Evolutionary conservation across 1,139 yeast genomes (phyloP), one percentile per base, ranked within the genome.

Genomic region (Suhomyces terraborum): DNA sequence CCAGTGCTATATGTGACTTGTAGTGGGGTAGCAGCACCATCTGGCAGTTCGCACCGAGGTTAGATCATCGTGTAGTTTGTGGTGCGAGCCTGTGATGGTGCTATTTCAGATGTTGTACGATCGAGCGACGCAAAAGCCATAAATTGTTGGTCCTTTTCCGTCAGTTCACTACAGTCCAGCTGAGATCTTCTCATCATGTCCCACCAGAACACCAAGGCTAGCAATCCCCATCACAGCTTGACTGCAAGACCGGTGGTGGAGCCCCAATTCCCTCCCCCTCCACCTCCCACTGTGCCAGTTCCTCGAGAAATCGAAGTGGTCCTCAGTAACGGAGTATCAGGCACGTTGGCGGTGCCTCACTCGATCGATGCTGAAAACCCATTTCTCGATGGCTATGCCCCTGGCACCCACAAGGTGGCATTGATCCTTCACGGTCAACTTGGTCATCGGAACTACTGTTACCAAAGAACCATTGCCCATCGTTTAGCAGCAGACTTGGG

Each of bases 391-490:
- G 66, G 64, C 1, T 54, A 50, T 33, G 67, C 67, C 4, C 77
- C 77, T 2, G 60, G 66, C 2, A 67, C 73, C 30, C 63, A 61
- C 39, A 70, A 69, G 49, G 62, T 61, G 22, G 76, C 72, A 2
- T 51, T 73, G 36, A 58, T 73, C 25, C 49, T 73, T 18, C 97
- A 91, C 57, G 98, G 97, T 2, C 85, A 80, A 49, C 89, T 83
- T 0, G 95, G 96, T 0, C 95, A 89, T 58, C 77, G 89, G 48
- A 79, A 86, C 64, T 84, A 88, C 59, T 80, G 88, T 46, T 89
- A 85, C 62, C 91, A 84, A 51, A 76, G 77, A 31, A 52, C 65
- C 14, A 60, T 88, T 36, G 93, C 95, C 1, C 77, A 79, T 32
- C 62, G 64, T 25, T 59, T 91, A 40, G 82, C 93, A 0, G 61